These are phyloP conservation scores for Phylloporus rhodoxanthus DNA, from an alignment of 768 basidiomycete genomes.

Conservation along the genomic window DNA sequence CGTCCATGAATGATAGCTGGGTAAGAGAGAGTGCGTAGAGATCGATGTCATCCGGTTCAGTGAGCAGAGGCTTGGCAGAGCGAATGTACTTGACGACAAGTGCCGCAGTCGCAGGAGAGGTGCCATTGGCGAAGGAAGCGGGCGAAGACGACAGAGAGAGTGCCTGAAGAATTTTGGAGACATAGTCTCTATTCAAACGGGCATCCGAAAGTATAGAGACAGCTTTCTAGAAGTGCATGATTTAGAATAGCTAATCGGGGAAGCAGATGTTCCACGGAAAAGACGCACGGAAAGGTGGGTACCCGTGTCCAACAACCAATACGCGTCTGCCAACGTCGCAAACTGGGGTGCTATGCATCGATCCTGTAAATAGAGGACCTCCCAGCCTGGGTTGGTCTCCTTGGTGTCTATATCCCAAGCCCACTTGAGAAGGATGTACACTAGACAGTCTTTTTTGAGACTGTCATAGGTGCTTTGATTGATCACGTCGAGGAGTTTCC, in stretches of 20 bases:
- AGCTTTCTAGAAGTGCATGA: constrained; percentile 43
- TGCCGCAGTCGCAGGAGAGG: constrained; percentile 13
- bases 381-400: constrained; percentile 34
- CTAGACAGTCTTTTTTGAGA: constrained; percentile 73
- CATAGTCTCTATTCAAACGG: constrained; percentile 69
- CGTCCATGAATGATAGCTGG: constrained; percentile 57
- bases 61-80: constrained; percentile 66
- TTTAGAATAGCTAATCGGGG: not conserved
- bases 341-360: constrained; percentile 74
- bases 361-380: constrained; percentile 40
- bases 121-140: constrained; percentile 24
- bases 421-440: constrained; percentile 81
- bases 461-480: constrained; percentile 58
- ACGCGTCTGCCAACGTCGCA: constrained; percentile 69
- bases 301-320: constrained; percentile 76
- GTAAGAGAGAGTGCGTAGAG: constrained; percentile 65
- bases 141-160: constrained; percentile 39
- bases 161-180: constrained; percentile 71
- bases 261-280: not conserved
- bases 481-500: constrained; percentile 56
- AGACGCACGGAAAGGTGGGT: constrained; percentile 55
- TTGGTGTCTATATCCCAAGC: constrained; percentile 61
- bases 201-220: constrained; percentile 68
- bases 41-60: constrained; percentile 64
- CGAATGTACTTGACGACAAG: constrained; percentile 71